Conservation (phyloP, 208 protist genomes). For the Crithidia acanthocephali region DNA sequence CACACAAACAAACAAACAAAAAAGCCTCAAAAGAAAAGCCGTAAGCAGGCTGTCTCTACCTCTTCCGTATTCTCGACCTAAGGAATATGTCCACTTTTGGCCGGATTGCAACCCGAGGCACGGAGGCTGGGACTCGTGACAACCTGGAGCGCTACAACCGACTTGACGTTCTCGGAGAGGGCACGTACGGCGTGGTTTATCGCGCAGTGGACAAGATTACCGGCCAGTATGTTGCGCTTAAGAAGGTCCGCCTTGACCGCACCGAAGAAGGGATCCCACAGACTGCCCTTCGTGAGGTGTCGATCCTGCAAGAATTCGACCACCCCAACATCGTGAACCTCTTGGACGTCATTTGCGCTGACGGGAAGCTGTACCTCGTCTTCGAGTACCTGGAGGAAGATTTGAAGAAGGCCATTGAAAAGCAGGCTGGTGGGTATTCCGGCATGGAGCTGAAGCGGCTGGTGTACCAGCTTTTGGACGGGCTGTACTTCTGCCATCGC, state of each 20-base stretch:
- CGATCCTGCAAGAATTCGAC: conserved; percentile 97
- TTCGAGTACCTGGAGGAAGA: conserved; percentile 95
- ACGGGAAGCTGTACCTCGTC: conserved; percentile 92
- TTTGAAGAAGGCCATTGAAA: conserved; percentile 98
- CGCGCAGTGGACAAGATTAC: conserved; percentile 85
- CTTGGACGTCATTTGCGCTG: conserved; percentile 87
- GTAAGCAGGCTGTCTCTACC: no score
- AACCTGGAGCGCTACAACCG: conserved; percentile 88
- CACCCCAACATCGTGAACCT: conserved; percentile 97
- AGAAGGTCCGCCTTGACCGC: conserved; percentile 97
- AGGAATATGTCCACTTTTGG: conserved; percentile 62
- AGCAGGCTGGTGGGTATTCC: conserved; percentile 67
- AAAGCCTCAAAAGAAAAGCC: no score
- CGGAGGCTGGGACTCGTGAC: conserved; percentile 46
- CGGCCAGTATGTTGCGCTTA: conserved; percentile 95
- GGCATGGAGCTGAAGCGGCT: conserved; percentile 82
- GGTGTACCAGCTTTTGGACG: conserved; percentile 92
- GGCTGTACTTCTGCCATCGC: conserved; percentile 93
- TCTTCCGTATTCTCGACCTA: background rate
- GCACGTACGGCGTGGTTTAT: conserved; percentile 95
- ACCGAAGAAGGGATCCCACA: conserved; percentile 98
- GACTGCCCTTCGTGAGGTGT: conserved; percentile 98
- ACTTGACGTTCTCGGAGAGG: conserved; percentile 91
- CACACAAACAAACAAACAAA: no score
- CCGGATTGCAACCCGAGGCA: conserved; percentile 45